Conservation (phyloP, 1,284 basidiomycete species). For the Puccinia hordei region DNA sequence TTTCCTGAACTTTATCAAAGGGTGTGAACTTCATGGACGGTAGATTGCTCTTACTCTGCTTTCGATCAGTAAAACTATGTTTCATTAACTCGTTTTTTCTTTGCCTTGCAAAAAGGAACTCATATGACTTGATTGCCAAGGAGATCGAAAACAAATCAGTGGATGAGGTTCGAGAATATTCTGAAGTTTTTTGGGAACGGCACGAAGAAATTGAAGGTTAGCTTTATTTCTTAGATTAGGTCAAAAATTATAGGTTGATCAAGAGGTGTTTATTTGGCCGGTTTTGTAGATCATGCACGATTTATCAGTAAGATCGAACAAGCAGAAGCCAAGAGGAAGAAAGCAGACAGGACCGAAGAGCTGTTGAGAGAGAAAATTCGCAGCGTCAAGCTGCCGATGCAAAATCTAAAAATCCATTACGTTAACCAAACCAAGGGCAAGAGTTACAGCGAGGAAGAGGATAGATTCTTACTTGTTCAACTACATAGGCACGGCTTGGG, state of each 20-base stretch:
- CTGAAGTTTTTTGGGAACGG: constrained; percentile 83
- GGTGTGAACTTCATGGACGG: constrained; percentile 82
- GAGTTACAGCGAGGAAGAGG: constrained; percentile 94
- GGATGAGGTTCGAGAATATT: constrained; percentile 78
- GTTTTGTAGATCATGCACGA: constrained; percentile 46
- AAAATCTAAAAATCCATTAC: constrained; percentile 89
- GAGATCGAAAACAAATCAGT: constrained; percentile 85
- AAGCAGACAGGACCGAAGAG: constrained; percentile 53
- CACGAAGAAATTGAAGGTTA: constrained; percentile 80
- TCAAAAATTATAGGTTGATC: neutral
- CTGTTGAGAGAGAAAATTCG: constrained; percentile 76
- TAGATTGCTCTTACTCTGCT: constrained; percentile 37
- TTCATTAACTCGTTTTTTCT: neutral
- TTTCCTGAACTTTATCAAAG: constrained; percentile 86
- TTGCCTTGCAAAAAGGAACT: constrained; percentile 64
- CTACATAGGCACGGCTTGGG: constrained; percentile 89
- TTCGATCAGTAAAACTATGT: neutral
- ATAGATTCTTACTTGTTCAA: constrained; percentile 88
- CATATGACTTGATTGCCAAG: constrained; percentile 73
- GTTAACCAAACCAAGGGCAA: constrained; percentile 88
- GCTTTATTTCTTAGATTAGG: constrained; percentile 53
- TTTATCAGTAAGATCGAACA: constrained; percentile 75
- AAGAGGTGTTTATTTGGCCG: neutral
- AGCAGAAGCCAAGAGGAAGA: constrained; percentile 66
- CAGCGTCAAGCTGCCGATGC: constrained; percentile 82